These are phyloP conservation scores for Metschnikowia cerradonensis DNA, from an alignment of 805 yeast species.

Conservation along the genomic window DNA sequence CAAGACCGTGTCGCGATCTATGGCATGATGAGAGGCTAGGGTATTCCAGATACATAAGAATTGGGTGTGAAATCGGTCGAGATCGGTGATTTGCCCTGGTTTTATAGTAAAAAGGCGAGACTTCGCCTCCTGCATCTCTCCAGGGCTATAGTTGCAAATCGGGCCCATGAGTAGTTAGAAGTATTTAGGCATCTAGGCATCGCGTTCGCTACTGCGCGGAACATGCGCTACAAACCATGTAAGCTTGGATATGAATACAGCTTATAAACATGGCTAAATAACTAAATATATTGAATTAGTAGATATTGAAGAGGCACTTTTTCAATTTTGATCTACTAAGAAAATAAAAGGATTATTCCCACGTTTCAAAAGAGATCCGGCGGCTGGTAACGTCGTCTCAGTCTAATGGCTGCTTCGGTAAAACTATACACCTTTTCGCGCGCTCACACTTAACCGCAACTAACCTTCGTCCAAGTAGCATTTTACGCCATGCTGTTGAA, in stretches of 20 bases:
- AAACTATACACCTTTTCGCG: neutral
- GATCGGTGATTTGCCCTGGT: slow-evolving; percentile 1
- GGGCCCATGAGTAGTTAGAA: neutral
- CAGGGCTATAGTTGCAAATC: neutral
- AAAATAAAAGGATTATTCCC: too few relatives aligned
- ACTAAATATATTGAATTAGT: too few relatives aligned
- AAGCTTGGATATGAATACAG: too few relatives aligned
- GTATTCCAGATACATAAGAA: neutral
- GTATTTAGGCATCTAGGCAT: slow-evolving; percentile 2
- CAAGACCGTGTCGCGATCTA: slow-evolving; percentile 12
- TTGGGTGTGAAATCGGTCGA: neutral
- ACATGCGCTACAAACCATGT: neutral
- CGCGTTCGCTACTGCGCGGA: slow-evolving; percentile 2
- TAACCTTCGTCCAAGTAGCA: neutral
- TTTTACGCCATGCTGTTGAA: slow-evolving; percentile 1
- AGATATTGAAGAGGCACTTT: too few relatives aligned
- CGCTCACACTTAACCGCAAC: neutral
- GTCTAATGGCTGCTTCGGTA: neutral
- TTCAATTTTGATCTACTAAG: too few relatives aligned
- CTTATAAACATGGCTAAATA: too few relatives aligned
- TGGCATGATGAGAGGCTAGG: neutral
- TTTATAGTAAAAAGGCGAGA: slow-evolving; percentile 5
- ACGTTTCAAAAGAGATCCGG: too few relatives aligned
- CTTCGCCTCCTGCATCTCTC: slow-evolving; percentile 2
- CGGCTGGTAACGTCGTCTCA: too few relatives aligned